A percentile compares a stretch with the other conserved stretches of the same genome.
These are phyloP conservation scores for Calonectria hawksworthii DNA, from an alignment of 2,329 filamentous ascomycete genomes.

Conservation along the genomic window DNA sequence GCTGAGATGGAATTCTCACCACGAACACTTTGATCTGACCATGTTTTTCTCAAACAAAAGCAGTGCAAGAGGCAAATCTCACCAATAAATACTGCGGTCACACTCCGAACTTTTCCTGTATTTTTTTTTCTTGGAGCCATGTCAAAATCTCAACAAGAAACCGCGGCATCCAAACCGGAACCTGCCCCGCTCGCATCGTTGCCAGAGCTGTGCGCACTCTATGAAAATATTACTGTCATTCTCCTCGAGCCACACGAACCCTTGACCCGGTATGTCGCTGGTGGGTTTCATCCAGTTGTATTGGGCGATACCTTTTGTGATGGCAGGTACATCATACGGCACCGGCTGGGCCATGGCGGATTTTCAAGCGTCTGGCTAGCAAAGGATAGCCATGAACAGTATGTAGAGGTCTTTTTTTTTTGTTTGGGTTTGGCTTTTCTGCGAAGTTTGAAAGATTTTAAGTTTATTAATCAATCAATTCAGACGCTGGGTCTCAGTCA, in stretches of 20 bases:
- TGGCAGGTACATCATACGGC: conserved; percentile 15
- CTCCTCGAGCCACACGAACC: not conserved
- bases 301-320: conserved; percentile 18
- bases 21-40: too few relatives aligned
- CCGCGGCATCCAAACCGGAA: not conserved
- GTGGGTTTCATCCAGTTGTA: conserved; percentile 19
- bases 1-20: too few relatives aligned
- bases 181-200: too few relatives aligned
- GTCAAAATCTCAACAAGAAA: not conserved
- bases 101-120: too few relatives aligned
- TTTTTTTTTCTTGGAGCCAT: not conserved
- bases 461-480: accelerated
- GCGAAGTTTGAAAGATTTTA: not conserved
- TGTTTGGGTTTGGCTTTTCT: too few relatives aligned
- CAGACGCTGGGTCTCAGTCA: conserved; percentile 25
- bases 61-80: too few relatives aligned
- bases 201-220: not conserved
- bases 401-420: not conserved
- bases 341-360: conserved; percentile 18
- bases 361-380: conserved; percentile 28
- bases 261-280: not conserved
- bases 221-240: not conserved
- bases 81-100: too few relatives aligned
- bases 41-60: too few relatives aligned
- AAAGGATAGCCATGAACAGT: conserved; percentile 5